Evolutionary conservation across 2,329 filamentous ascomycete species (phyloP), one percentile per base, ranked within the genome.

Genomic region (Trichoderma afroharzianum): DNA sequence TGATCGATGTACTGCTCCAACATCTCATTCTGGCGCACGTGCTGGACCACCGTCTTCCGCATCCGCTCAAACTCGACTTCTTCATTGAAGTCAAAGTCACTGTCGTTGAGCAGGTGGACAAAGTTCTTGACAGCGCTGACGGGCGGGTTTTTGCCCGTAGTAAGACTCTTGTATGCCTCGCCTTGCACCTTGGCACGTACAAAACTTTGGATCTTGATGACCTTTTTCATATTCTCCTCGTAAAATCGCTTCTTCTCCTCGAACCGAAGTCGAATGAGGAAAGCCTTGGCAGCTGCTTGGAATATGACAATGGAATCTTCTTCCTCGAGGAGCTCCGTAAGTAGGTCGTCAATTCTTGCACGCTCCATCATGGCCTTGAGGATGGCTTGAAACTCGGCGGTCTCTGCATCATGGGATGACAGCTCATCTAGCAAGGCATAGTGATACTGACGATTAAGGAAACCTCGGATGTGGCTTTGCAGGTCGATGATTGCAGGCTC

Each of bases 1-100:
- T 99, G 96, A 77, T 97, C 95, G 76, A 99, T 97, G 79, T 99
- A 99, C 80, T 98, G 94, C 82, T 99, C 96, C 50, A 97, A 90
- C 85, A 97, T 91, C 82, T 99, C 96, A 78, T 99, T 99, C 77
- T 98, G 95, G 62, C 95, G 92, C 11, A 99, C 96, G 79, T 98
- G 95, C 79, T 98, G 95, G 7, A 99, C 95, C 18, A 99, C 96
- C 4, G 93, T 97, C 85, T 98, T 98, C 68, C 97, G 90, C 79
- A 98, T 85, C 62, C 95, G 90, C 81, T 99, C 96, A 75, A 98
- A 98, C 79, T 99, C 96, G 66, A 99, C 91, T 80, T 99, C 96
- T 80, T 98, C 95, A 79, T 99, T 97, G 82, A 99, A 99, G 80
- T 99, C 96, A 77, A 99, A 97, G 78, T 98, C 95, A 77, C 94